Evolutionary conservation across 2,329 filamentous ascomycete species (phyloP).

Genomic region (Mariannaea sp.): DNA sequence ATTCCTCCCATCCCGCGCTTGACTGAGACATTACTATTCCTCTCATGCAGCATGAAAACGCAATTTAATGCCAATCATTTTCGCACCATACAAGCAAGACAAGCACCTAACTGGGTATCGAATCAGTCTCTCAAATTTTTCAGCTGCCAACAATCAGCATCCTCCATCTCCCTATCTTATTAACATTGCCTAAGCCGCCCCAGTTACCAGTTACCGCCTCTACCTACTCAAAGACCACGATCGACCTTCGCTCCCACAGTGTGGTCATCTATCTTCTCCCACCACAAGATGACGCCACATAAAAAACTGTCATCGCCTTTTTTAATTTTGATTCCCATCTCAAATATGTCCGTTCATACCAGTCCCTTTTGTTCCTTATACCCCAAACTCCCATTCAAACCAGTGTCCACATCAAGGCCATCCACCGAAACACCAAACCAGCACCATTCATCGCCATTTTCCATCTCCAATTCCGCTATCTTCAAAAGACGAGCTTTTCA

Average conservation of each 20-base stretch:
- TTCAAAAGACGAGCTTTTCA: no score
- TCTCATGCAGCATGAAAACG: conserved; percentile 1
- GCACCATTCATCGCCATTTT: background rate
- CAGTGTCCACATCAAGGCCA: background rate
- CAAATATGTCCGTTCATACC: conserved; percentile 1
- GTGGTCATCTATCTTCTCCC: conserved; percentile 17
- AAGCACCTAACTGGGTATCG: conserved; percentile 24
- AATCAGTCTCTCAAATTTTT: conserved; percentile 30
- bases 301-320: background rate
- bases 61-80: background rate
- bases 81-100: background rate
- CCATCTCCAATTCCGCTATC: background rate
- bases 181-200: background rate
- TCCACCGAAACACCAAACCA: background rate
- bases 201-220: background rate
- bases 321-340: conserved; percentile 1
- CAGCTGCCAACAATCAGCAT: background rate
- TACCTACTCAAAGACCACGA: background rate
- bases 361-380: conserved; percentile 1
- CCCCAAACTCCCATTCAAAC: conserved; percentile 15
- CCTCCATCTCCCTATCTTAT: conserved; percentile 24
- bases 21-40: background rate
- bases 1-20: conserved; percentile 5
- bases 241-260: conserved; percentile 16
- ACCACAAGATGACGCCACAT: background rate